Conservation (phyloP, 2,329 filamentous ascomycete species). For the Pseudopithomyces maydicus region DNA sequence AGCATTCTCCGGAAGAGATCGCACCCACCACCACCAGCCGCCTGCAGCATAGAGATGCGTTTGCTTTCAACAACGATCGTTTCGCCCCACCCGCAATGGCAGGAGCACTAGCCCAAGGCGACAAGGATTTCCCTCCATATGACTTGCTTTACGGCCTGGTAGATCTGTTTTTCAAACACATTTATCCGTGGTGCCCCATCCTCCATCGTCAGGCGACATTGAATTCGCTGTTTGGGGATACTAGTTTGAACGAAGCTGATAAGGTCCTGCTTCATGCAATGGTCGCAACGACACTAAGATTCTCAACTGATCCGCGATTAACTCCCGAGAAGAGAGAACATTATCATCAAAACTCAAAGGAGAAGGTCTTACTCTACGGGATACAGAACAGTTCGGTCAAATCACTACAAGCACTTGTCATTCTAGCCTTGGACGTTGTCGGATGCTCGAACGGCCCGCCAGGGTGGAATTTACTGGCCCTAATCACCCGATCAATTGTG, state of each 20-base stretch:
- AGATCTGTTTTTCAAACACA: slow-evolving; percentile 67
- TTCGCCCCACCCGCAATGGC: slow-evolving; percentile 33
- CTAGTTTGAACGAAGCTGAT: slow-evolving; percentile 77
- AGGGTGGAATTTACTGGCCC: slow-evolving; percentile 87
- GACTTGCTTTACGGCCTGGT: slow-evolving; percentile 65
- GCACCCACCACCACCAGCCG: slow-evolving; percentile 22
- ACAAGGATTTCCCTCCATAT: slow-evolving; percentile 62
- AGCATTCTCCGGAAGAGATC: slow-evolving; percentile 30
- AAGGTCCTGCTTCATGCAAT: slow-evolving; percentile 85
- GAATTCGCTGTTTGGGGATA: slow-evolving; percentile 76
- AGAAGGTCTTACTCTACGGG: slow-evolving; percentile 84
- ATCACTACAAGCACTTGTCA: slow-evolving; percentile 83
- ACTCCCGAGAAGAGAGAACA: slow-evolving; percentile 73
- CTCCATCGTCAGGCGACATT: slow-evolving; percentile 83
- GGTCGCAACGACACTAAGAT: slow-evolving; percentile 84
- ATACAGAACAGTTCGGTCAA: slow-evolving; percentile 90
- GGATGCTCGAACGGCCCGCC: slow-evolving; percentile 88
- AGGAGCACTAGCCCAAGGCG: slow-evolving; percentile 30
- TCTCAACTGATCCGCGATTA: slow-evolving; percentile 76
- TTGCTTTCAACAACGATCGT: slow-evolving; percentile 36
- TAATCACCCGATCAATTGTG: slow-evolving; percentile 87
- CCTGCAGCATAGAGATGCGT: slow-evolving; percentile 34
- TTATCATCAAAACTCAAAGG: slow-evolving; percentile 81
- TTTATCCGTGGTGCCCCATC: slow-evolving; percentile 78
- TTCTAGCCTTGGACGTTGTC: slow-evolving; percentile 81